phyloP scores from a whole-genome alignment of 495 filamentous ascomycete genomes.

The Pyronema domesticum region DNA sequence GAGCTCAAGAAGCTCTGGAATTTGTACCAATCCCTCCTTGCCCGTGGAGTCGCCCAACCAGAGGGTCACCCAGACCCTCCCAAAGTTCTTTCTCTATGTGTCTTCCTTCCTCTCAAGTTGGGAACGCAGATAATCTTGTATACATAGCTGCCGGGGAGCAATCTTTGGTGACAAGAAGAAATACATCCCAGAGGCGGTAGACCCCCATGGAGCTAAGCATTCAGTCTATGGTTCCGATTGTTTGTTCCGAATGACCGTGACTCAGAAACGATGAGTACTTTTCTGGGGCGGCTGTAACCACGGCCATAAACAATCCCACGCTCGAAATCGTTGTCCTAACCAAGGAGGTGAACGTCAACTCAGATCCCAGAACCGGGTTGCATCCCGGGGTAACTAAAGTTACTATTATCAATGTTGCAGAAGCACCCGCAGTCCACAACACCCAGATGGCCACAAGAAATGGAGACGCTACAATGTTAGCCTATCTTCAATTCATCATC shows the following conservation, averaged over 20 bases:
- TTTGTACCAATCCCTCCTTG: background rate
- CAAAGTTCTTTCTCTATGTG: no score
- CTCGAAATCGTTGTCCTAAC: no score
- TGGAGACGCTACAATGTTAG: background rate
- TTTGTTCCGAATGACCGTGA: no score
- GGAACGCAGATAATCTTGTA: background rate
- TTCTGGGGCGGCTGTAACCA: no score
- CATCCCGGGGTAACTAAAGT: background rate
- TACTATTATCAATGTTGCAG: background rate
- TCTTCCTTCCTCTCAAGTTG: background rate
- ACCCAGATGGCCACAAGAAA: background rate
- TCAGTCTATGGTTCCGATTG: background rate
- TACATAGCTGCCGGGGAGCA: background rate
- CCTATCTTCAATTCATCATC: background rate
- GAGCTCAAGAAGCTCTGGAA: background rate
- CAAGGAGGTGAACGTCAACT: no score
- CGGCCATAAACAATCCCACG: no score
- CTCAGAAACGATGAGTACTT: no score
- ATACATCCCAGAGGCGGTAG: background rate
- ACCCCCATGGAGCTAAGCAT: background rate
- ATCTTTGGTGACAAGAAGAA: background rate
- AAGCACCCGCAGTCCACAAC: background rate
- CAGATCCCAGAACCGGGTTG: no score
- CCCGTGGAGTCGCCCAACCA: background rate
- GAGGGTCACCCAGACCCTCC: no score